Evolutionary conservation across 805 yeast species (phyloP).

Genomic region (Ogataea polymorpha): DNA sequence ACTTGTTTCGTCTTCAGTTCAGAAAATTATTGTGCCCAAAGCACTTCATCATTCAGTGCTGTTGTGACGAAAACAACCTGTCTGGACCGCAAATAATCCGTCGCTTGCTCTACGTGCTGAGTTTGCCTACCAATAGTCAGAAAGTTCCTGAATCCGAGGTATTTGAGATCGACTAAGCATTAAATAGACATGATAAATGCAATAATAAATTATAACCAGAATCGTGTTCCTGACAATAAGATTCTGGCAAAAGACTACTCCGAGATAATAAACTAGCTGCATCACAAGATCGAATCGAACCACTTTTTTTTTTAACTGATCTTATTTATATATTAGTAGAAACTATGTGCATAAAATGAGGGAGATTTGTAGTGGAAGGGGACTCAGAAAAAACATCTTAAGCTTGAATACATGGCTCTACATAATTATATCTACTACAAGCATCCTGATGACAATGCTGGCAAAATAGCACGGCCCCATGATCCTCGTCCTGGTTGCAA

Average conservation of each 20-base stretch:
- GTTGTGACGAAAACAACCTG: conserved; percentile 15
- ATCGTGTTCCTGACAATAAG: neutral
- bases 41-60: conserved; percentile 28
- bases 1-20: conserved; percentile 26
- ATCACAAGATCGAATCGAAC: conserved; percentile 1
- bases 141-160: neutral
- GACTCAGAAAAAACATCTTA: neutral
- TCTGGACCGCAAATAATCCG: neutral
- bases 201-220: neutral
- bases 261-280: neutral
- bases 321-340: too few species aligned
- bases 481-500: conserved; percentile 27
- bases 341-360: too few species aligned
- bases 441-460: conserved; percentile 35
- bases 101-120: neutral
- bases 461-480: conserved; percentile 37
- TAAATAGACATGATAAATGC: neutral
- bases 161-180: conserved; percentile 5
- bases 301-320: neutral
- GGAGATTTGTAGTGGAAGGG: neutral
- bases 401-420: conserved; percentile 36
- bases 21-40: conserved; percentile 25
- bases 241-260: neutral
- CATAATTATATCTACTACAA: conserved; percentile 43
- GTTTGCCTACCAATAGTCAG: neutral